Evolutionary conservation across 108 stramenopile species (phyloP), one percentile per base, ranked within the genome.

Genomic region (Aurantiochytrium sp.): DNA sequence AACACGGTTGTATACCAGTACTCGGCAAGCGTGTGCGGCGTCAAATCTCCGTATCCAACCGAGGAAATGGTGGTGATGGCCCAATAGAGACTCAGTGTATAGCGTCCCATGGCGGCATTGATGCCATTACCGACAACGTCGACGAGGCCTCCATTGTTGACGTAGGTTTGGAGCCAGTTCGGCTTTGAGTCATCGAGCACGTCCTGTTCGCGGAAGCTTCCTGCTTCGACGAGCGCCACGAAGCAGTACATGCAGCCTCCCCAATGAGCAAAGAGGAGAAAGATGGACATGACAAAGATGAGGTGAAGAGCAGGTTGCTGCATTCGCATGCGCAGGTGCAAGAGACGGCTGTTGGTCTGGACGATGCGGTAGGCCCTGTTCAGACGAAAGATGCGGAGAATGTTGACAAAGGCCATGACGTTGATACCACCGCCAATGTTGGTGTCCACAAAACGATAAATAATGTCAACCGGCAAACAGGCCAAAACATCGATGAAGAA

Each of bases 41-140:
- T 47, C 58, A 93, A 90, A 87, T 94, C 93, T 5, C 93, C 93
- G 87, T 93, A 94, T 5, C 93, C 93, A 5, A 92, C 92, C 0
- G 93, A 93, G 6, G 93, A 89, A 87, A 93, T 93, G 53, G 93
- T 93, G 53, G 93, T 91, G 58, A 93, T 87, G 19, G 92, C 91
- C 71, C 91, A 94, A 91, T 94, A 83, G 16, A 83, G 51, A 4
- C 18, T 28, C 6, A 83, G 51, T 14, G 76, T 83, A 45, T 83
- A 83, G 6, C 76, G 45, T 43, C 76, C 76, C 76, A 83, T 83
- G n/a, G 76, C 76, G 28, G 76, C 76, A 16, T 83, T 18, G 23
- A 83, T 21, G 51, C 49, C 49, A 28, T 83, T 83, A 45, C 76
- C 76, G 10, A 83, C 76, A 23, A 83, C 76, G 51, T 2, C 45